Base-by-base conservation (phyloP, 1,284 basidiomycete genomes). In the Inonotus obliquus region DNA sequence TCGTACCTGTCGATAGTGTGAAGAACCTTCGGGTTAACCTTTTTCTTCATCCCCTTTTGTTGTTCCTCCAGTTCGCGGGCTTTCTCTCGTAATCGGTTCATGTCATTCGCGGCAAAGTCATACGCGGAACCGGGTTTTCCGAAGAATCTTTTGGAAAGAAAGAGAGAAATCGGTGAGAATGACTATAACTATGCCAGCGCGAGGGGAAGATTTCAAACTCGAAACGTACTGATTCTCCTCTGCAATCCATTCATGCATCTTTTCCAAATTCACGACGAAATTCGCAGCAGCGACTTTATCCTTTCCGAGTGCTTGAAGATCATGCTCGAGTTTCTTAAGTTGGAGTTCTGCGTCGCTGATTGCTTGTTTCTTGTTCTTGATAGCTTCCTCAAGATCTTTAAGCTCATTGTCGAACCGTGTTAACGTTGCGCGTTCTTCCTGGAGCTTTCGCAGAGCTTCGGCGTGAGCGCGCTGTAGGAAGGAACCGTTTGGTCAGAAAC, bases 21-120 rank as follows among this genome's bases (percentile, higher is more conserved):
- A 78, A 98, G 86, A 57, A 96, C 95, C 74, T 97, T 97, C 5
- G 90, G 89, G 70, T 99, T 98, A 67, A 98, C 84, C 74, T 96
- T 97, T 78, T 95, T 94, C 76, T 92, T 94, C 86, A 95, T 89
- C 37, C 89, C 86, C 69, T 89, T 89, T 70, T 94, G 92, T 63
- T 88, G 82, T 53, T 85, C 80, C 68, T 94, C 89, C 19, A 98
- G 81, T 70, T 94, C 91, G 47, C 81, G 79, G 48, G 89, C 90
- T 68, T 87, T 87, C 51, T 84, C 79, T 60, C 83, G 79, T 64
- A 93, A 77, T 60, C 82, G 79, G 5, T 62, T 72, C 53, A 96
- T 84, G 70, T 97, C 86, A 65, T 87, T 79, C n/a, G 79, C 77
- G 11, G 73, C 72, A 72, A 98, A 98, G 71, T 98, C 91, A 73